Percentiles rank a stretch among this genome's conserved stretches.
Evolutionary conservation across 2,329 filamentous ascomycete genomes (phyloP).

Genomic region (Aspergillus sp.): DNA sequence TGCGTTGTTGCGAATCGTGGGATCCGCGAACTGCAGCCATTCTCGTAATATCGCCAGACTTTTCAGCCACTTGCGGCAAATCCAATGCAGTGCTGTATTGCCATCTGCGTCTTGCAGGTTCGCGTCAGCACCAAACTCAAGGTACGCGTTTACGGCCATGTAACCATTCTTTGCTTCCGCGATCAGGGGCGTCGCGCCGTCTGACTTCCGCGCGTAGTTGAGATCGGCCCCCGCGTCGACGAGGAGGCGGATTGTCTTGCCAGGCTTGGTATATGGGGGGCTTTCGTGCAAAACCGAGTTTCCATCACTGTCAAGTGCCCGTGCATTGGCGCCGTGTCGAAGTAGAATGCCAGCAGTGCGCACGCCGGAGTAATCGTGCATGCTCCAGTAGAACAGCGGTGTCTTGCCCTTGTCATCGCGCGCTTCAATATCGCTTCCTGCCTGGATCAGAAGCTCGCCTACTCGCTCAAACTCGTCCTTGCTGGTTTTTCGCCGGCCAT

Average conservation of each 20-base stretch:
- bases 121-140: not conserved
- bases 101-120: constrained; percentile 5
- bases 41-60: not conserved
- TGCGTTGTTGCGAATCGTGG: not conserved
- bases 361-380: not conserved
- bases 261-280: not conserved
- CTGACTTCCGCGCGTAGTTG: not conserved
- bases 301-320: not conserved
- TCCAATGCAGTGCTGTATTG: constrained; percentile 2
- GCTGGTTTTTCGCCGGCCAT: not conserved
- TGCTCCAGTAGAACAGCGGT: not conserved
- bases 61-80: not conserved
- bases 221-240: constrained; percentile 2
- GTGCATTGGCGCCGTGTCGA: not conserved
- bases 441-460: not conserved
- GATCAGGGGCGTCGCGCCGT: constrained; percentile 1
- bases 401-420: not conserved
- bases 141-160: not conserved
- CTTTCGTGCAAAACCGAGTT: not conserved
- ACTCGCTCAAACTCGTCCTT: not conserved
- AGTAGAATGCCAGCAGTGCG: not conserved
- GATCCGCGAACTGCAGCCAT: not conserved
- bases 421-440: constrained; percentile 5
- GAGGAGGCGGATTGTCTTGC: not conserved
- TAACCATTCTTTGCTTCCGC: not conserved